phyloP scores from a whole-genome alignment of 2,329 filamentous ascomycete genomes.

The Pleomassaria siparia region DNA sequence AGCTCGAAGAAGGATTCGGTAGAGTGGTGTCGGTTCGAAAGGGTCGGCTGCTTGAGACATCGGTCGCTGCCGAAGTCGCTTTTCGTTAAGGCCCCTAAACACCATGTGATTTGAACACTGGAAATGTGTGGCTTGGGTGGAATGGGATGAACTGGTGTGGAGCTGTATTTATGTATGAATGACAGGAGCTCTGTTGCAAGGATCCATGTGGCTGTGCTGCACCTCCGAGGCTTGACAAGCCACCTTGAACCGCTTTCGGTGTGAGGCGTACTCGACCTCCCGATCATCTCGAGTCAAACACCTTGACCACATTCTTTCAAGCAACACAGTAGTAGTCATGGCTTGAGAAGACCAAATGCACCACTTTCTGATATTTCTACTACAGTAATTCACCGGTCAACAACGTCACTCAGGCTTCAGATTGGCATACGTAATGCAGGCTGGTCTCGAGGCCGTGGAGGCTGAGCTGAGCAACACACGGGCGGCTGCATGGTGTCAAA shows the following conservation, averaged over 20 bases:
- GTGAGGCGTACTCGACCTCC: not conserved
- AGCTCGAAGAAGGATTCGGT: slow-evolving; percentile 66
- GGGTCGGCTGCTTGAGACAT: slow-evolving; percentile 24
- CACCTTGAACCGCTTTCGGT: not conserved
- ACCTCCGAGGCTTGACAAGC: not conserved
- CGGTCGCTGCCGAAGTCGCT: slow-evolving; percentile 21
- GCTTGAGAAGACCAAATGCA: not conserved
- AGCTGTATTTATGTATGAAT: not conserved
- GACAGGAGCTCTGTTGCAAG: not conserved
- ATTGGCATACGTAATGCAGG: slow-evolving; percentile 22
- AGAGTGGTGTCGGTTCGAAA: slow-evolving; percentile 52
- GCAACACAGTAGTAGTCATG: not conserved
- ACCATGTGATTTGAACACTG: slow-evolving; percentile 36
- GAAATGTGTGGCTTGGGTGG: not conserved
- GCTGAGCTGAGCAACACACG: slow-evolving; percentile 30
- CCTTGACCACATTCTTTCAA: not conserved
- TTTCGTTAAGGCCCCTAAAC: slow-evolving; percentile 29
- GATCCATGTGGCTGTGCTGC: slow-evolving; percentile 5
- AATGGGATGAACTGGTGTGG: too few species aligned
- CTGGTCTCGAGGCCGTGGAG: slow-evolving; percentile 23
- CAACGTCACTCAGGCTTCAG: not conserved
- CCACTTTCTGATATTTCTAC: not conserved
- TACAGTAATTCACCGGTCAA: slow-evolving; percentile 8
- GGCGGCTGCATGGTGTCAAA: slow-evolving; percentile 13
- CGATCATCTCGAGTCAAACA: not conserved